These are phyloP conservation scores for Rubia peregrina DNA, from an alignment of 305 asterid species.

Conservation along the genomic window DNA sequence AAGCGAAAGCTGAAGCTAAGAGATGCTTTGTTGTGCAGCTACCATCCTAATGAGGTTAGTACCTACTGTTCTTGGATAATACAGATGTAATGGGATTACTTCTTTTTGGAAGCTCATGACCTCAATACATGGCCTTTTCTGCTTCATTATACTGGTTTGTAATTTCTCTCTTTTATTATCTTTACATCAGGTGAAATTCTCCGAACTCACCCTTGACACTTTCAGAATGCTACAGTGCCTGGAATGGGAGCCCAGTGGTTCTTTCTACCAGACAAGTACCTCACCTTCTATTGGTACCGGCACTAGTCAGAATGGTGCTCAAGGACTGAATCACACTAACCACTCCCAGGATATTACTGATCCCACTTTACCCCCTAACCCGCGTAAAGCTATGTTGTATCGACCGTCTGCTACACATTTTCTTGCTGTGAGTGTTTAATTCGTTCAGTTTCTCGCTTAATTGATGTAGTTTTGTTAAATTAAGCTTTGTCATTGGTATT, in stretches of 20 bases:
- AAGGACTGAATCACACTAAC: constrained; percentile 63
- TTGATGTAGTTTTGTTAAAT: not conserved
- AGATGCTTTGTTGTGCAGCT: constrained; percentile 90
- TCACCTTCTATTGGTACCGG: constrained; percentile 48
- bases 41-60: constrained; percentile 82
- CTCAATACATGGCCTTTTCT: constrained; percentile 4
- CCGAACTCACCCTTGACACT: constrained; percentile 82
- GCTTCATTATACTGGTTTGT: constrained; percentile 12
- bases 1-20: constrained; percentile 67
- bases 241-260: constrained; percentile 99
- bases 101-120: constrained; percentile 2
- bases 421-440: constrained; percentile 66
- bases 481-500: not conserved
- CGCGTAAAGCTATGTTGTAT: constrained; percentile 80
- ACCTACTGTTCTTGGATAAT: constrained; percentile 14
- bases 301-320: constrained; percentile 67
- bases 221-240: constrained; percentile 87
- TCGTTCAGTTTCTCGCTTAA: not conserved
- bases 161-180: constrained; percentile 6
- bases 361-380: constrained; percentile 88
- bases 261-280: constrained; percentile 62
- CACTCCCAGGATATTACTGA: constrained; percentile 69
- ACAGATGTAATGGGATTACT: not conserved
- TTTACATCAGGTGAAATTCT: constrained; percentile 69
- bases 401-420: constrained; percentile 85